Percentiles rank a stretch among this genome's conserved stretches.
Conservation (phyloP, 1,284 basidiomycete species). For the Sporisorium exsertum region DNA sequence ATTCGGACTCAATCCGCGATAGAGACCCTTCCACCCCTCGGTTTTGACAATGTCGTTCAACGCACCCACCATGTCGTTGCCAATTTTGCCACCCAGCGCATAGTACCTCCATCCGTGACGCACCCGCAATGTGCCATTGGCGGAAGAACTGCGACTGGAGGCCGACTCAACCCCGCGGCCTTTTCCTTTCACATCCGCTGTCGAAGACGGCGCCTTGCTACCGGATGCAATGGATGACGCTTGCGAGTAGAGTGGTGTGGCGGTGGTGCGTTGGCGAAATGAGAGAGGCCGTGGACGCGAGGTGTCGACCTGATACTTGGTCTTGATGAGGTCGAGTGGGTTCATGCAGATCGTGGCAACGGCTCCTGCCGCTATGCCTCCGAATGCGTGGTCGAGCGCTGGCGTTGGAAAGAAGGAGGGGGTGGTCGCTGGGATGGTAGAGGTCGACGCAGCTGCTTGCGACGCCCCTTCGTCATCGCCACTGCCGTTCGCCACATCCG, state of each 20-base stretch:
- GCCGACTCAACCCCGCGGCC: constrained; percentile 14
- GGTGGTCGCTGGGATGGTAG: constrained; percentile 1
- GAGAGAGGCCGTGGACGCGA: constrained; percentile 31
- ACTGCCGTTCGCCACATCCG: constrained; percentile 28
- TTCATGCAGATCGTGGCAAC: constrained; percentile 96
- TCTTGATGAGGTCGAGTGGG: constrained; percentile 94
- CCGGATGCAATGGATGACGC: constrained; percentile 11
- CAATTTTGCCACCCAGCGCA: constrained; percentile 54
- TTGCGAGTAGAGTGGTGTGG: constrained; percentile 7
- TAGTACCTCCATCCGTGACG: constrained; percentile 49
- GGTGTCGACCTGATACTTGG: constrained; percentile 83
- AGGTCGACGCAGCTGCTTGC: constrained; percentile 13
- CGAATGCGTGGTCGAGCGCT: constrained; percentile 85
- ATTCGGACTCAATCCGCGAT: constrained; percentile 90
- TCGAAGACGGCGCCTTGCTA: neutral
- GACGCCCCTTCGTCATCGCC: constrained; percentile 21
- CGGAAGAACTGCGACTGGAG: constrained; percentile 3
- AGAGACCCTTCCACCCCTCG: constrained; percentile 87
- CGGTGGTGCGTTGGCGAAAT: constrained; percentile 12
- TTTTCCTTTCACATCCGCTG: constrained; percentile 36
- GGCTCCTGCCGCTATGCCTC: constrained; percentile 91
- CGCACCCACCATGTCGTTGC: constrained; percentile 81
- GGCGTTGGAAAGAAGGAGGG: constrained; percentile 62
- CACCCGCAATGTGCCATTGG: constrained; percentile 5
- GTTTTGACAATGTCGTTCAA: constrained; percentile 79